phyloP scores from a whole-genome alignment of 1,284 basidiomycete species.

The Naganishia cerealis region DNA sequence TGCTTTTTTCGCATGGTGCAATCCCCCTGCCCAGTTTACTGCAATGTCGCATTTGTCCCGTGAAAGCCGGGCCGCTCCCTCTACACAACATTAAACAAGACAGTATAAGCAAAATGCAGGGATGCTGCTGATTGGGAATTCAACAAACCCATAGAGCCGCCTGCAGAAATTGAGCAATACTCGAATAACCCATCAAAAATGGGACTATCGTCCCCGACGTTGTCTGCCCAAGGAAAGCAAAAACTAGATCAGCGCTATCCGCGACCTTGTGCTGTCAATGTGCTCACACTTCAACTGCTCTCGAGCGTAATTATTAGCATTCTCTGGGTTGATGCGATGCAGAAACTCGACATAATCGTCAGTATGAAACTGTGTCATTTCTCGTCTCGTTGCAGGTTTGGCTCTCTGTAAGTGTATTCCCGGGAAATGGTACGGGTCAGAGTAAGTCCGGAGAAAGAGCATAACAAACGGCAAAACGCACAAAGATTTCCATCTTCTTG shows the following conservation, averaged over 20 bases:
- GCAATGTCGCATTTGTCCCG: constrained; percentile 98
- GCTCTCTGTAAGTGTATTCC: constrained; percentile 67
- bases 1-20: constrained; percentile 98
- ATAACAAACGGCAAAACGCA: constrained; percentile 55
- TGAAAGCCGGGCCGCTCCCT: constrained; percentile 92
- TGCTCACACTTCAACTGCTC: constrained; percentile 92
- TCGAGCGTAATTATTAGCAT: constrained; percentile 81
- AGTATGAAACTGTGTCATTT: constrained; percentile 93
- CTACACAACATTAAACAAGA: constrained; percentile 54
- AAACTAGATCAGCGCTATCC: background rate
- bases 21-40: constrained; percentile 96
- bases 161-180: constrained; percentile 97
- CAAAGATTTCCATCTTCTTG: constrained; percentile 96
- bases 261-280: background rate
- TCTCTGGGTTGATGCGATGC: constrained; percentile 76
- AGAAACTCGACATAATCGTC: constrained; percentile 93
- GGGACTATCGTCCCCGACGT: constrained; percentile 93
- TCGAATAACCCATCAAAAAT: constrained; percentile 98
- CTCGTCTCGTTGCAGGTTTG: constrained; percentile 97
- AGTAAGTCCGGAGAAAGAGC: background rate
- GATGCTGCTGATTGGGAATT: constrained; percentile 19
- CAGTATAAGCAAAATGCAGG: background rate
- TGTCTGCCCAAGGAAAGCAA: constrained; percentile 58
- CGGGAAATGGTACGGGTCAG: background rate
- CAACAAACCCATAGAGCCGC: constrained; percentile 89